Evolutionary conservation across 192 early-diverging fungal species (phyloP), one percentile per base, ranked within the genome.

Genomic region (Coemansia sp.): DNA sequence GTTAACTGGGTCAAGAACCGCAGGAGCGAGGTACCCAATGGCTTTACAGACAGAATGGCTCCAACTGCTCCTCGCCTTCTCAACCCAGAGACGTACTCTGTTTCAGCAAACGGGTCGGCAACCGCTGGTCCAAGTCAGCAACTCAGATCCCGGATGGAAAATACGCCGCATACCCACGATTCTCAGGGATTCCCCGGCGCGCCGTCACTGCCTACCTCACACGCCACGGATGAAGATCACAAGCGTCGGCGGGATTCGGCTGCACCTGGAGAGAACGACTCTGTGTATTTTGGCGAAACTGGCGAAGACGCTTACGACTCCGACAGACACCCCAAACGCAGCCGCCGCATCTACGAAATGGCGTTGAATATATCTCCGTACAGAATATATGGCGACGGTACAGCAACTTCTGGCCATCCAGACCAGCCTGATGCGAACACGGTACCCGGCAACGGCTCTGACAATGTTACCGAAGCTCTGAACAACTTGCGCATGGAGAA

Each of bases 401-500:
- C 58, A 43, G 39, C 23, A 23, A 24, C 63, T 15, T 5, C 44
- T 30, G 61, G 36, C 15, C 44, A 34, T 7, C 6, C 57, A 35
- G 57, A 35, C 1, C 57, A 38, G 18, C 18, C 11, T 18, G n/a
- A 16, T 8, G 6, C 35, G 18, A 38, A 20, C 1, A 6, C 57
- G 4, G 6, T 38, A 9, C 18, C 36, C 18, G 43, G 45, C n/a
- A 23, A 6, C 66, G 24, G 43, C 11, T 36, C 63, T 23, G 48
- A 35, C 24, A 53, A 55, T 10, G 7, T 65, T 18, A 11, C 52
- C 2, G 52, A 55, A 5, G 46, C 60, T 8, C 45, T 82, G 18
- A 61, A 67, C 35, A 63, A 55, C 30, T 56, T 82, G 73, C 79
- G 74, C 18, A 57, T 63, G 56, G 79, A 82, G 53, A 82, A 76